Conservation (phyloP, 1,284 basidiomycete species). For the Ceratorhiza oryzae-sativae region DNA sequence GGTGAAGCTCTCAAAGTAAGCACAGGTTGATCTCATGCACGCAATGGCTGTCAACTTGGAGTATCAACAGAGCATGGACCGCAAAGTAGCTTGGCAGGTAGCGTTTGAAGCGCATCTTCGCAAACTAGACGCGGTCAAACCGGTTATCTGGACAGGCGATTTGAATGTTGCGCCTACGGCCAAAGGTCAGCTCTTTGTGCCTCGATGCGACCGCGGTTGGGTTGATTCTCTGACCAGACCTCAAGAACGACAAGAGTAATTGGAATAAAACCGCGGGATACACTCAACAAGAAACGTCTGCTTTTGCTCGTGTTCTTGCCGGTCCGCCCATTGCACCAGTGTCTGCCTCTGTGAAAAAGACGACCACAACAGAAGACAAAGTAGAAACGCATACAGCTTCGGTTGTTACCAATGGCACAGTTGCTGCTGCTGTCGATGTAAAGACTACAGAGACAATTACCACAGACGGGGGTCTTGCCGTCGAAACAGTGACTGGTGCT, state of each 20-base stretch:
- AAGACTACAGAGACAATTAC: neutral
- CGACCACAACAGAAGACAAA: slow-evolving; percentile 34
- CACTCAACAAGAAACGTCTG: slow-evolving; percentile 70
- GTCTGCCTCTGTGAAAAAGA: neutral
- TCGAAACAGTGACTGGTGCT: neutral
- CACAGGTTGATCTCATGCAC: neutral
- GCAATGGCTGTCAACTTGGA: neutral
- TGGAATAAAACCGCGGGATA: slow-evolving; percentile 85
- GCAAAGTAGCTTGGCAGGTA: slow-evolving; percentile 77
- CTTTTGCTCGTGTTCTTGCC: slow-evolving; percentile 49
- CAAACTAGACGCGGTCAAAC: slow-evolving; percentile 75
- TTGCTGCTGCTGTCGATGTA: neutral
- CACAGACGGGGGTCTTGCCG: neutral
- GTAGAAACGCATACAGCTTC: slow-evolving; percentile 41
- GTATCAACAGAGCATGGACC: slow-evolving; percentile 66
- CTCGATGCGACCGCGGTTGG: no score
- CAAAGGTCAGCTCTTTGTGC: slow-evolving; percentile 59
- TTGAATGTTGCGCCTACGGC: slow-evolving; percentile 84
- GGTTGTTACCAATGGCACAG: neutral
- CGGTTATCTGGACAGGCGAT: slow-evolving; percentile 90
- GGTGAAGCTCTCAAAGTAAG: slow-evolving; percentile 77
- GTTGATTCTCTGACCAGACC: slow-evolving; percentile 59
- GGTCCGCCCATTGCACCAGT: slow-evolving; percentile 38
- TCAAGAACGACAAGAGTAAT: slow-evolving; percentile 69
- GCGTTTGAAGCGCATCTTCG: slow-evolving; percentile 78